Evolutionary conservation across 2,329 filamentous ascomycete genomes (phyloP).

Genomic region (Colletotrichum sp.): DNA sequence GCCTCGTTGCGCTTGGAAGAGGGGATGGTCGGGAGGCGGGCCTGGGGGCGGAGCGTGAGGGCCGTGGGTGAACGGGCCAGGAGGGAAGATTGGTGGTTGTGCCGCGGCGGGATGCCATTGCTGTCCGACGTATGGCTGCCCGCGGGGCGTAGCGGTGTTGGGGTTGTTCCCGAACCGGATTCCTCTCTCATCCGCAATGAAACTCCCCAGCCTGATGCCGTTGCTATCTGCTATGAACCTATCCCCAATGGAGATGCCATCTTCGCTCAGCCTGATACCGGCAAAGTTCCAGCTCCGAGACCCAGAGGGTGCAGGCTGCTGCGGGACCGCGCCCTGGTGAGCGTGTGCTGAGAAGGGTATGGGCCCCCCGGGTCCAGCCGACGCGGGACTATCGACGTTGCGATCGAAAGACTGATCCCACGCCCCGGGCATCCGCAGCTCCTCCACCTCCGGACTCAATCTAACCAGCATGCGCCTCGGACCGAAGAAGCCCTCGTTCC

Average conservation of each 20-base stretch:
- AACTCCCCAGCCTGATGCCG: constrained; percentile 50
- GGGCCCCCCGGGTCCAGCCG: not conserved
- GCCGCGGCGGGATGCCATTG: not conserved
- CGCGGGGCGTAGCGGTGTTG: constrained; percentile 5
- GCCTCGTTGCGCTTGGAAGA: constrained; percentile 4
- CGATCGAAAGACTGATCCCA: constrained; percentile 36
- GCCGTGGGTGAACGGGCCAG: not conserved
- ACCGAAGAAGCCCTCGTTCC: constrained; percentile 63
- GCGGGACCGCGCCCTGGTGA: constrained; percentile 17
- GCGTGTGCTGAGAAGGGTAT: not conserved
- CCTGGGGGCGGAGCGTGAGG: not conserved
- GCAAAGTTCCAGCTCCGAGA: constrained; percentile 34
- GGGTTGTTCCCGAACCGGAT: constrained; percentile 32
- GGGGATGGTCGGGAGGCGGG: constrained; percentile 19
- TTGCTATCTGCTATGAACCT: constrained; percentile 48
- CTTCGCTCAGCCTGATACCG: constrained; percentile 46
- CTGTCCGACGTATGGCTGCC: constrained; percentile 4
- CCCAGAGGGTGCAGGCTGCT: constrained; percentile 24
- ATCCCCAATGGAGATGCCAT: constrained; percentile 48
- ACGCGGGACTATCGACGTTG: not conserved
- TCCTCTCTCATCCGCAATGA: constrained; percentile 46
- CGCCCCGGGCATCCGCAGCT: constrained; percentile 32
- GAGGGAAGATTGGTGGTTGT: not conserved
- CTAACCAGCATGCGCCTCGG: constrained; percentile 53
- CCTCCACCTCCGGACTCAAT: constrained; percentile 28